Percentiles rank a stretch among this genome's conserved stretches.
Conservation (phyloP, 2,329 filamentous ascomycete species). For the Macrophomina pseudophaseolina region DNA sequence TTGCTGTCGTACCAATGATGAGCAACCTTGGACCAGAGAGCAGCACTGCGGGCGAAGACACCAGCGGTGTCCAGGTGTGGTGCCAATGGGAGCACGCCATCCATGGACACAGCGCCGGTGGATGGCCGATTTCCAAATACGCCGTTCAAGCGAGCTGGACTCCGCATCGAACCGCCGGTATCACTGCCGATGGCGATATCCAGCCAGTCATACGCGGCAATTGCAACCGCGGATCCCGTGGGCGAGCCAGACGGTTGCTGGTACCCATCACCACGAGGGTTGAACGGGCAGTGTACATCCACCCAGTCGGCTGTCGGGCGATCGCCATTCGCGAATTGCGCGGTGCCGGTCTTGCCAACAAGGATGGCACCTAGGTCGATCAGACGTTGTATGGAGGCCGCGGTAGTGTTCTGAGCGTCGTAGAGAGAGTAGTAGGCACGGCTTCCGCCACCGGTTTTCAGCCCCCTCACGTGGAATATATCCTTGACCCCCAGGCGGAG, state of each 20-base stretch:
- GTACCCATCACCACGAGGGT: constrained; percentile 39
- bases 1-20: neutral
- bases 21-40: neutral
- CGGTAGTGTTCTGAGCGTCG: constrained; percentile 31
- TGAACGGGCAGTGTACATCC: constrained; percentile 37
- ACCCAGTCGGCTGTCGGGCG: constrained; percentile 35
- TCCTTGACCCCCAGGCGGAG: constrained; percentile 36
- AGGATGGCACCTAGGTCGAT: constrained; percentile 45
- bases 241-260: constrained; percentile 29
- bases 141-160: constrained; percentile 41
- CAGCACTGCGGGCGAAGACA: constrained; percentile 33
- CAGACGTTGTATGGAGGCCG: constrained; percentile 35
- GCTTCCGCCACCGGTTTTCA: constrained; percentile 35
- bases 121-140: constrained; percentile 28
- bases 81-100: constrained; percentile 32
- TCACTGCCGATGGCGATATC: constrained; percentile 47
- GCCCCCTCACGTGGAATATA: constrained; percentile 36
- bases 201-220: constrained; percentile 31
- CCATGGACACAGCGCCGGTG: constrained; percentile 36
- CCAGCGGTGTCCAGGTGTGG: constrained; percentile 37
- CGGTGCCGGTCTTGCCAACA: constrained; percentile 60
- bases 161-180: constrained; percentile 55
- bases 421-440: constrained; percentile 36
- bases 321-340: constrained; percentile 51
- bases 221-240: constrained; percentile 24